Percentiles rank a stretch among this genome's conserved stretches.
These are phyloP conservation scores for Pyrenophora tritici-repentis DNA, from an alignment of 2,329 filamentous ascomycete genomes.

Conservation along the genomic window DNA sequence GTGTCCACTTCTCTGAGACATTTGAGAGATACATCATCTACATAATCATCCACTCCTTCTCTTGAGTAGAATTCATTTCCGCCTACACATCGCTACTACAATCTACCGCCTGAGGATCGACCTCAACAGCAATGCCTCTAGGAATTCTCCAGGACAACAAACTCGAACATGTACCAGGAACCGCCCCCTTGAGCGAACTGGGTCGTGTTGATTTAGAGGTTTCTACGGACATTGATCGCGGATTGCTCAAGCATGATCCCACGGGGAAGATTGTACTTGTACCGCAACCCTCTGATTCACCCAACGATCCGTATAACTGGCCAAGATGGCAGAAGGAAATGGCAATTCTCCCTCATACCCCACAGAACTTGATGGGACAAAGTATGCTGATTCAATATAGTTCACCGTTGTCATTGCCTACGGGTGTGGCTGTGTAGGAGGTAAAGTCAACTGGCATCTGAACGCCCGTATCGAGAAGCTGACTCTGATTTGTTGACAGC, in stretches of 20 bases:
- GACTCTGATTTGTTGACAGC: constrained; percentile 9
- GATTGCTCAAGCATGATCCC: constrained; percentile 28
- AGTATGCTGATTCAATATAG: neutral
- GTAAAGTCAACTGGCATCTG: constrained; percentile 3
- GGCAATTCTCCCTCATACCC: neutral
- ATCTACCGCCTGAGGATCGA: neutral
- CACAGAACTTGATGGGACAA: neutral
- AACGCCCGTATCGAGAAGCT: neutral
- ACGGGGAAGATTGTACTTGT: constrained; percentile 54
- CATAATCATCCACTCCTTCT: too few species aligned
- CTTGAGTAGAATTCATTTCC: neutral
- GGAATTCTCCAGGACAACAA: constrained; percentile 29
- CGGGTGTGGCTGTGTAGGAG: constrained; percentile 31
- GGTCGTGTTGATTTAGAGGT: constrained; percentile 21
- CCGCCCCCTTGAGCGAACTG: constrained; percentile 29
- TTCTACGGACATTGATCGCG: constrained; percentile 16
- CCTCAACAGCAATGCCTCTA: constrained; percentile 24
- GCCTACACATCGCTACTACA: neutral
- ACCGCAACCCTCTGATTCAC: constrained; percentile 57
- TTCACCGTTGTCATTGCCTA: constrained; percentile 31
- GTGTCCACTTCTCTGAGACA: neutral
- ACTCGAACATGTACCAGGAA: constrained; percentile 32
- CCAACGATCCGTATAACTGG: constrained; percentile 61
- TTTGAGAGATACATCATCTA: neutral
- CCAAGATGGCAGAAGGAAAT: constrained; percentile 34